Evolutionary conservation across 2,329 filamentous ascomycete species (phyloP).

Genomic region (Fusarium neocosmosporiellum): DNA sequence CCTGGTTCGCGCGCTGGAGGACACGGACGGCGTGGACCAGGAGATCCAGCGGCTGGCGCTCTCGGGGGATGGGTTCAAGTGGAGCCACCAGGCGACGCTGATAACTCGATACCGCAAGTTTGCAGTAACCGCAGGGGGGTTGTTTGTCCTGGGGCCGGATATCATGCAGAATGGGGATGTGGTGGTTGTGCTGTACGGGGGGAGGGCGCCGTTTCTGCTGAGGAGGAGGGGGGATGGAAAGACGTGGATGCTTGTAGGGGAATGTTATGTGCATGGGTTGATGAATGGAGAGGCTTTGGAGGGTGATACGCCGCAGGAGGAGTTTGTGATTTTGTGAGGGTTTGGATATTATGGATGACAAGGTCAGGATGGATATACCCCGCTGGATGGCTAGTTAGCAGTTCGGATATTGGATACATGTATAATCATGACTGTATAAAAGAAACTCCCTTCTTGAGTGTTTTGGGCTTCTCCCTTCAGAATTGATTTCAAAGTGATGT

Average conservation of each 20-base stretch:
- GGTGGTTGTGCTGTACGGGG: slow-evolving; percentile 49
- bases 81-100: slow-evolving; percentile 51
- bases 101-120: slow-evolving; percentile 49
- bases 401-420: background rate
- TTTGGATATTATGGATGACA: slow-evolving; percentile 17
- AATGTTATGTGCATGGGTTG: slow-evolving; percentile 53
- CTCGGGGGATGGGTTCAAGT: slow-evolving; percentile 47
- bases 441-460: background rate
- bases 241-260: slow-evolving; percentile 47
- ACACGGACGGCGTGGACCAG: slow-evolving; percentile 20
- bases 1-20: slow-evolving; percentile 37
- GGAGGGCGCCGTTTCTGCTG: slow-evolving; percentile 48
- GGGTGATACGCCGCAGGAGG: slow-evolving; percentile 40
- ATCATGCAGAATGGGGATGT: slow-evolving; percentile 45
- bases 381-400: background rate
- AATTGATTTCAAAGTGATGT: background rate
- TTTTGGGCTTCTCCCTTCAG: background rate
- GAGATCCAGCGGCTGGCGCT: slow-evolving; percentile 43
- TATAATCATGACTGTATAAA: background rate
- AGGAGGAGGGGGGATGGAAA: slow-evolving; percentile 20
- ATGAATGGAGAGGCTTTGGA: slow-evolving; percentile 50
- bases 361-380: background rate
- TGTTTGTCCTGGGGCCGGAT: slow-evolving; percentile 50
- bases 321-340: slow-evolving; percentile 44
- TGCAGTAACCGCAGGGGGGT: slow-evolving; percentile 45